Conservation (phyloP, 805 yeast genomes). For the Vanderwaltozyma yarrowii region DNA sequence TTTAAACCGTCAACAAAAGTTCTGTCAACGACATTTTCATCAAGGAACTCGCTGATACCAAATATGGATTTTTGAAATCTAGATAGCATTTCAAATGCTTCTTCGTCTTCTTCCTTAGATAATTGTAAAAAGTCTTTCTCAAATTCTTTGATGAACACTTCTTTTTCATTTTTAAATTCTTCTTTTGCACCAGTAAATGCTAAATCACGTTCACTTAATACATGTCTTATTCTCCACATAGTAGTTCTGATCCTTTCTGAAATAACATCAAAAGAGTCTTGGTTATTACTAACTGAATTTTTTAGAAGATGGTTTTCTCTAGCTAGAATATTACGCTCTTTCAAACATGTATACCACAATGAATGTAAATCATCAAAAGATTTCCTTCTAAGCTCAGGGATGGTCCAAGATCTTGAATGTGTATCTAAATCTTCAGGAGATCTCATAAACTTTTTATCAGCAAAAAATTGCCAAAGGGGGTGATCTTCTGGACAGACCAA, state of each 20-base stretch:
- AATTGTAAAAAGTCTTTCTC: slow-evolving; percentile 41
- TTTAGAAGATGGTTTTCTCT: slow-evolving; percentile 61
- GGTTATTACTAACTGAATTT: slow-evolving; percentile 28
- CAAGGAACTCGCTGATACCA: slow-evolving; percentile 67
- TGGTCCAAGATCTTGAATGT: slow-evolving; percentile 71
- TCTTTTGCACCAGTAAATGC: slow-evolving; percentile 52
- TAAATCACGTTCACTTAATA: slow-evolving; percentile 73
- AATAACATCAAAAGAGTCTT: slow-evolving; percentile 27
- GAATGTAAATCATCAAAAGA: slow-evolving; percentile 85
- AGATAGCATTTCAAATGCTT: slow-evolving; percentile 56
- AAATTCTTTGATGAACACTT: slow-evolving; percentile 38
- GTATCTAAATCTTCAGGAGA: slow-evolving; percentile 40
- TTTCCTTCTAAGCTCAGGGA: slow-evolving; percentile 83
- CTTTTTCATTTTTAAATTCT: slow-evolving; percentile 33
- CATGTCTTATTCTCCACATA: slow-evolving; percentile 78
- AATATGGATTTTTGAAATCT: slow-evolving; percentile 75
- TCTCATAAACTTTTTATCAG: slow-evolving; percentile 52
- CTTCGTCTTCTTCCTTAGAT: slow-evolving; percentile 44
- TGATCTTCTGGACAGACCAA: slow-evolving; percentile 71
- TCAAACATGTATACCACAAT: slow-evolving; percentile 80
- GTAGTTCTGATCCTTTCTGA: slow-evolving; percentile 43
- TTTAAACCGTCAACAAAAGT: slow-evolving; percentile 58
- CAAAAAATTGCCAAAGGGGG: slow-evolving; percentile 91
- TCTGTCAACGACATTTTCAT: slow-evolving; percentile 47
- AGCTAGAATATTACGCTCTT: slow-evolving; percentile 68